phyloP scores from a whole-genome alignment of 441 rosid species.

The Gossypium davidsonii region DNA sequence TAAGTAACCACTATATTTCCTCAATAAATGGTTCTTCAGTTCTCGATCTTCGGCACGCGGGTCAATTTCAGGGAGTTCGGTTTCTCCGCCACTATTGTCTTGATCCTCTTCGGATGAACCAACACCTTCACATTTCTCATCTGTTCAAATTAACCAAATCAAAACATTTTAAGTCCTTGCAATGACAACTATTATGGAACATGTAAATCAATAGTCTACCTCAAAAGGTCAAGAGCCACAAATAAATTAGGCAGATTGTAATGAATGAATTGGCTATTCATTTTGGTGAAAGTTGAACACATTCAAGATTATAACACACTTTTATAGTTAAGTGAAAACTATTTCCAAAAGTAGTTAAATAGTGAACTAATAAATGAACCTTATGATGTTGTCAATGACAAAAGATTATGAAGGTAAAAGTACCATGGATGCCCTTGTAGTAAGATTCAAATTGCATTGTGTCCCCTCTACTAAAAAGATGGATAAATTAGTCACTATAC shows the following conservation, averaged over 20 bases:
- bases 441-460: too few species aligned
- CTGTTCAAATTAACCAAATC: constrained; percentile 30
- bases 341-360: neutral
- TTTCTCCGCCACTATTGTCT: constrained; percentile 79
- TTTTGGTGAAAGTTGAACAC: neutral
- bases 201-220: constrained; percentile 3
- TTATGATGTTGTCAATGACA: neutral
- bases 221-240: neutral
- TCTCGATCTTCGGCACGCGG: constrained; percentile 87
- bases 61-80: constrained; percentile 72
- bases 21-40: constrained; percentile 76
- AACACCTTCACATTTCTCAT: constrained; percentile 70
- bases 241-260: neutral
- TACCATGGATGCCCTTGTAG: too few species aligned
- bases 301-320: neutral
- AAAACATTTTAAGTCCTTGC: constrained; percentile 11
- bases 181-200: neutral
- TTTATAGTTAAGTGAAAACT: neutral
- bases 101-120: constrained; percentile 89
- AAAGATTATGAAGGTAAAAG: too few species aligned
- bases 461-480: too few species aligned
- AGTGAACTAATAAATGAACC: constrained; percentile 4
- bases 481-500: too few species aligned
- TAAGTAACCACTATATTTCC: constrained; percentile 84
- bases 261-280: neutral